A percentile compares a stretch with the other conserved stretches of the same genome.
phyloP scores from a whole-genome alignment of 2,329 filamentous ascomycete species.

The Nothophaeocryptopus gaeumannii region DNA sequence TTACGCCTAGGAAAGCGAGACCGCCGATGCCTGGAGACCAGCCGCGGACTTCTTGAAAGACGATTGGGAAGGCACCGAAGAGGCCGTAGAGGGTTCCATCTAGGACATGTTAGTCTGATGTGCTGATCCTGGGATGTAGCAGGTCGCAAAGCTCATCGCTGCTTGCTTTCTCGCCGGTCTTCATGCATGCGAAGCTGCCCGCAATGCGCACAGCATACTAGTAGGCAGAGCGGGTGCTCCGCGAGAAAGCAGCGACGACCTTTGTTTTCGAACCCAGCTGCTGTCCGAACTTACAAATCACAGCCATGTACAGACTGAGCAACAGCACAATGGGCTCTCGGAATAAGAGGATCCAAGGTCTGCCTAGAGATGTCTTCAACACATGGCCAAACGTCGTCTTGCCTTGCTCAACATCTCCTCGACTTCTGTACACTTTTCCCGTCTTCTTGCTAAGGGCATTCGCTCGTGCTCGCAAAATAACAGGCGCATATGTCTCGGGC shows the following conservation, averaged over 20 bases:
- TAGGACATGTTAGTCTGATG: neutral
- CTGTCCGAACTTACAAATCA: conserved; percentile 36
- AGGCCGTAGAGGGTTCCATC: conserved; percentile 49
- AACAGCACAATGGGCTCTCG: conserved; percentile 66
- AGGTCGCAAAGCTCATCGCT: too few species aligned
- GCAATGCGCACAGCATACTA: too few species aligned
- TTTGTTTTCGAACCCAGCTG: too few species aligned
- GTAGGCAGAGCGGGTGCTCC: too few species aligned
- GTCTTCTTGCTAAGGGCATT: conserved; percentile 41
- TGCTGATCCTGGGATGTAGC: too few species aligned
- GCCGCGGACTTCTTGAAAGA: conserved; percentile 58
- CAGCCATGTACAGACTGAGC: conserved; percentile 63
- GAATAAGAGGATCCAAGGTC: conserved; percentile 68
- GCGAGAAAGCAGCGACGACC: too few species aligned
- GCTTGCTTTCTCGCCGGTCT: too few species aligned
- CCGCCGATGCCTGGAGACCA: conserved; percentile 61
- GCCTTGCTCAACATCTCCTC: conserved; percentile 37
- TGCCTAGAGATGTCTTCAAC: conserved; percentile 55
- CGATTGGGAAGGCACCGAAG: conserved; percentile 52
- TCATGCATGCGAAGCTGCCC: too few species aligned
- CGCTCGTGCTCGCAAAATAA: conserved; percentile 53
- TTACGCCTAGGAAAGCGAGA: conserved; percentile 64
- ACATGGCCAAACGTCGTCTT: conserved; percentile 29
- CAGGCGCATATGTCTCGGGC: conserved; percentile 58
- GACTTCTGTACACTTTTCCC: conserved; percentile 54